These are phyloP conservation scores for Sergeia podlipaevii DNA, from an alignment of 208 protist species.

Conservation along the genomic window DNA sequence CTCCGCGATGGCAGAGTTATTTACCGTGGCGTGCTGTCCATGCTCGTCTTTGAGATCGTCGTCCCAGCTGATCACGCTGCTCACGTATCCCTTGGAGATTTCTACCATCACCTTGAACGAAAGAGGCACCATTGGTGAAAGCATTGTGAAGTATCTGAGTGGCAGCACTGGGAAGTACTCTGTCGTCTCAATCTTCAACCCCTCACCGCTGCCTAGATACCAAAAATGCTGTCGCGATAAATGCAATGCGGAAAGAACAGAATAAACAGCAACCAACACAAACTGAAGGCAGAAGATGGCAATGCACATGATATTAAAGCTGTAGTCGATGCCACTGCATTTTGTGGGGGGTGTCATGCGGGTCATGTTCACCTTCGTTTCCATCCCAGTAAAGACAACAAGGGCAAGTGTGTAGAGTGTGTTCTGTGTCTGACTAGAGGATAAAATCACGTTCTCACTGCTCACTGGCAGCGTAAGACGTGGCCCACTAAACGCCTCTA, in stretches of 20 bases:
- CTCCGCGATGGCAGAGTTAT: conserved; percentile 88
- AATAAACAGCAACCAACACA: conserved; percentile 64
- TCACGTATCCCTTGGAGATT: conserved; percentile 88
- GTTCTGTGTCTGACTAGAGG: conserved; percentile 74
- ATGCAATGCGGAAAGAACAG: conserved; percentile 42
- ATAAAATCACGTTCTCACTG: conserved; percentile 73
- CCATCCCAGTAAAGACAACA: conserved; percentile 90
- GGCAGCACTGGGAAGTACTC: conserved; percentile 76
- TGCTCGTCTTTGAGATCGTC: conserved; percentile 51
- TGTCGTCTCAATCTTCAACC: background rate
- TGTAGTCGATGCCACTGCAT: conserved; percentile 85
- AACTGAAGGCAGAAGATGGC: conserved; percentile 90
- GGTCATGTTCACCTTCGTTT: conserved; percentile 91
- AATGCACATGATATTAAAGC: conserved; percentile 77
- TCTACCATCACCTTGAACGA: conserved; percentile 95
- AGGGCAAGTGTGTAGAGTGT: conserved; percentile 79
- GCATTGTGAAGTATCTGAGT: conserved; percentile 89
- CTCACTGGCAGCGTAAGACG: conserved; percentile 22
- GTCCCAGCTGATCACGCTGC: conserved; percentile 88
- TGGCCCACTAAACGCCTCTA: background rate
- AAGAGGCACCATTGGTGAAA: conserved; percentile 94
- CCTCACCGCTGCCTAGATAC: conserved; percentile 49
- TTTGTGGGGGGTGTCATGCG: conserved; percentile 76
- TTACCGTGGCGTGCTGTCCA: conserved; percentile 35
- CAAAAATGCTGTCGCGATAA: conserved; percentile 32